phyloP scores from a whole-genome alignment of 23 red algal species.

The Gracilariopsis chorda region DNA sequence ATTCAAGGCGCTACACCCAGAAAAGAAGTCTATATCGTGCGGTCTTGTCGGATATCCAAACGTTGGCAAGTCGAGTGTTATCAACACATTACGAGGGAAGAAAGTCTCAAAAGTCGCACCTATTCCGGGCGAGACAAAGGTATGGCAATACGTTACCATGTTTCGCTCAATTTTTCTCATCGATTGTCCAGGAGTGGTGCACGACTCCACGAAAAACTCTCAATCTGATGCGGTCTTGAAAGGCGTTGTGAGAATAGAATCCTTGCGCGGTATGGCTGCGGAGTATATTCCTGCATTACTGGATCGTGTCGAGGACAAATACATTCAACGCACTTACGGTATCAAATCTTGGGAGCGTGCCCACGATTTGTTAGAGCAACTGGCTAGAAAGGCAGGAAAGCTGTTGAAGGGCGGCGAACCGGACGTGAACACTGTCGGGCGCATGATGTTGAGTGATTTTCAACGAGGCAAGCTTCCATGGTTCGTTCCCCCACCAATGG shows the following conservation, averaged over 20 bases:
- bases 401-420: constrained; percentile 85
- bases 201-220: constrained; percentile 75
- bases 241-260: constrained; percentile 91
- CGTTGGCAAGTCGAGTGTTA: constrained; percentile 95
- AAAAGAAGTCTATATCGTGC: constrained; percentile 90
- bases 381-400: constrained; percentile 75
- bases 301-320: constrained; percentile 52
- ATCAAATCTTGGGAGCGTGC: constrained; percentile 56
- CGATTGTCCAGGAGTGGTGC: constrained; percentile 97
- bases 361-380: constrained; percentile 82
- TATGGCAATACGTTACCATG: constrained; percentile 99
- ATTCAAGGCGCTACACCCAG: constrained; percentile 75
- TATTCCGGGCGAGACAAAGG: constrained; percentile 97
- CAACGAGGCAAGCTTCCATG: constrained; percentile 92
- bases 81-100: constrained; percentile 88
- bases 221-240: constrained; percentile 80
- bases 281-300: constrained; percentile 80
- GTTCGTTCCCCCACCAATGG: constrained; percentile 75
- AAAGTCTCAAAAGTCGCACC: constrained; percentile 95
- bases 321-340: constrained; percentile 71
- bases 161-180: constrained; percentile 91
- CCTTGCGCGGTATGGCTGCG: constrained; percentile 66
- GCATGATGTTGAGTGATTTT: constrained; percentile 86
- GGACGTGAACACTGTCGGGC: constrained; percentile 72
- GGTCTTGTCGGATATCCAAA: constrained; percentile 99